Evolutionary conservation across 2,329 filamentous ascomycete genomes (phyloP).

Genomic region (Cladosporium sphaerospermum): DNA sequence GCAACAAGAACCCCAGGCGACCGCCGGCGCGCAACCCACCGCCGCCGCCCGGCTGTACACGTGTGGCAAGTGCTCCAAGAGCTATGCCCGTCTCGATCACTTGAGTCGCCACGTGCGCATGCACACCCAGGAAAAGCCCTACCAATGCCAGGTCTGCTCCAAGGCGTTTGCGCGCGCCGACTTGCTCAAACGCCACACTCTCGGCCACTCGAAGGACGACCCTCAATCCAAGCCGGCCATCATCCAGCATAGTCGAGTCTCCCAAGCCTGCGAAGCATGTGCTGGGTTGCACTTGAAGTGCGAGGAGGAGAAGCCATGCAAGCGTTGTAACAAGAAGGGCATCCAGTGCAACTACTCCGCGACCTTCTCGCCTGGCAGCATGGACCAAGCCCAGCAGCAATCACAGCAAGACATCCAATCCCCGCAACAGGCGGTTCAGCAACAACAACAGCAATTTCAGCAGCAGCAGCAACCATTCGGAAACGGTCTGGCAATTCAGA

Average conservation of each 20-base stretch:
- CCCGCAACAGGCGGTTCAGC: background rate
- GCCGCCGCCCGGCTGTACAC: constrained; percentile 34
- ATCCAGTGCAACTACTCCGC: constrained; percentile 37
- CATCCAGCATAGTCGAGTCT: constrained; percentile 35
- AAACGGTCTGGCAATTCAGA: constrained; percentile 6
- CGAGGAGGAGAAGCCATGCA: constrained; percentile 50
- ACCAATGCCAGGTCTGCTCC: constrained; percentile 39
- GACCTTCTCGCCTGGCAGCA: constrained; percentile 15
- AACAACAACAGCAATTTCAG: constrained; percentile 17
- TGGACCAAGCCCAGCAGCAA: constrained; percentile 15
- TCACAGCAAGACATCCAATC: constrained; percentile 1
- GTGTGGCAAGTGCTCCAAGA: constrained; percentile 48
- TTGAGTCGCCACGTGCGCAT: constrained; percentile 49
- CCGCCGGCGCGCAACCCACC: constrained; percentile 11
- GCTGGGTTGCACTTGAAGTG: constrained; percentile 48
- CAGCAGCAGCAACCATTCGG: constrained; percentile 15
- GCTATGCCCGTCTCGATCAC: constrained; percentile 49
- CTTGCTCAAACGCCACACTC: constrained; percentile 46
- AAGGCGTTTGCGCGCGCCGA: constrained; percentile 45
- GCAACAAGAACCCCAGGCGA: constrained; percentile 5
- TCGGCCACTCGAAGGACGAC: constrained; percentile 36
- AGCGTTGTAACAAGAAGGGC: constrained; percentile 45
- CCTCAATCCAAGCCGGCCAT: constrained; percentile 25
- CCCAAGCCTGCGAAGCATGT: constrained; percentile 48
- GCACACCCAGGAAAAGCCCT: constrained; percentile 41